A percentile compares a stretch with the other conserved stretches of the same genome.
These are phyloP conservation scores for Lepidium sativum DNA, from an alignment of 345 rosid genomes.

Conservation along the genomic window DNA sequence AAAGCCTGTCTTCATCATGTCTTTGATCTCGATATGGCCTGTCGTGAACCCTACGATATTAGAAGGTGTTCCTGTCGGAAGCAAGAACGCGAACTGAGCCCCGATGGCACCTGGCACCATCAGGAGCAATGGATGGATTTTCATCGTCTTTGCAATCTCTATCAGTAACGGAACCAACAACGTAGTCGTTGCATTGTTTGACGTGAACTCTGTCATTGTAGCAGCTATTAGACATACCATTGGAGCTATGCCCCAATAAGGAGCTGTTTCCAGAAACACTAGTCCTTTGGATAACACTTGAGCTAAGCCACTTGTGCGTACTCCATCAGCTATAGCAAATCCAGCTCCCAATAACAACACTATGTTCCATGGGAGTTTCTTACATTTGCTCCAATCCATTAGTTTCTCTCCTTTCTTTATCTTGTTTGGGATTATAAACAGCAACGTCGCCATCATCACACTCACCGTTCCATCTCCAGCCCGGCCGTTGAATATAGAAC, in stretches of 20 bases:
- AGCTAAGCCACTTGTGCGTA: slow-evolving; percentile 70
- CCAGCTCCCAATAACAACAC: slow-evolving; percentile 77
- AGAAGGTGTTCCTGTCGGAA: slow-evolving; percentile 75
- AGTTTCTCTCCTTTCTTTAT: slow-evolving; percentile 71
- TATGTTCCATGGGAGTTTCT: slow-evolving; percentile 87
- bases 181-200: slow-evolving; percentile 77
- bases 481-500: slow-evolving; percentile 57
- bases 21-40: slow-evolving; percentile 61
- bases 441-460: slow-evolving; percentile 78
- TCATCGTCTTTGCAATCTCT: slow-evolving; percentile 66
- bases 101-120: slow-evolving; percentile 84
- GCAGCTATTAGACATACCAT: slow-evolving; percentile 54
- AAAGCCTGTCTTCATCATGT: slow-evolving; percentile 69
- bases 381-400: slow-evolving; percentile 92
- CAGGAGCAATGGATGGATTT: slow-evolving; percentile 57
- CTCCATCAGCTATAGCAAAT: slow-evolving; percentile 89
- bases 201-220: slow-evolving; percentile 69
- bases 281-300: slow-evolving; percentile 50
- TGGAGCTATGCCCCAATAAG: slow-evolving; percentile 67
- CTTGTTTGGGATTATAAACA: slow-evolving; percentile 84
- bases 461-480: slow-evolving; percentile 87
- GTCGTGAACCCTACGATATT: slow-evolving; percentile 85
- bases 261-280: slow-evolving; percentile 54
- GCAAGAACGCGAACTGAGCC: slow-evolving; percentile 72
- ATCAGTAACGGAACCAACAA: slow-evolving; percentile 64